Conservation (phyloP, 2,329 filamentous ascomycete genomes). For the Alternaria arbusti region DNA sequence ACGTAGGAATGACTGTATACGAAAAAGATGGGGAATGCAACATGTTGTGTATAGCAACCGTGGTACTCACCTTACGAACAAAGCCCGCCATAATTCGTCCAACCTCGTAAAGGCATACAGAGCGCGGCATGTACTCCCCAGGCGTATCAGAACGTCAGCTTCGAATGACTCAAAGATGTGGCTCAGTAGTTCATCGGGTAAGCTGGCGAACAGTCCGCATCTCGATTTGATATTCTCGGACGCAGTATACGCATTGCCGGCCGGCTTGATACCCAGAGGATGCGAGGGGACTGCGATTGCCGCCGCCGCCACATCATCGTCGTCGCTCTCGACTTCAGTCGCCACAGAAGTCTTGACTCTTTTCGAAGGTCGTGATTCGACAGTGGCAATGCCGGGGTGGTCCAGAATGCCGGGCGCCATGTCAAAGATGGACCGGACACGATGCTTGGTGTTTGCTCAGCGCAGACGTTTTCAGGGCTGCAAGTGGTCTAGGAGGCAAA, state of each 20-base stretch:
- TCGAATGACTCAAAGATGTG: conserved; percentile 79
- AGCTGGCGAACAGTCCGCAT: conserved; percentile 68
- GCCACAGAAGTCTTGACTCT: conserved; percentile 38
- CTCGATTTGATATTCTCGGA: conserved; percentile 69
- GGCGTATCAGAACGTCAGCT: conserved; percentile 62
- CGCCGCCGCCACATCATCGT: conserved; percentile 53
- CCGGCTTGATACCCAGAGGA: conserved; percentile 82
- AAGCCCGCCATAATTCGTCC: conserved; percentile 87
- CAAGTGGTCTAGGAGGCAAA: conserved; percentile 10
- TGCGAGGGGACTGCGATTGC: conserved; percentile 72
- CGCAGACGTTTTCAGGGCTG: conserved; percentile 5
- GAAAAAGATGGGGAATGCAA: conserved; percentile 5
- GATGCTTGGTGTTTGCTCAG: conserved; percentile 11
- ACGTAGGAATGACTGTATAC: conserved; percentile 2
- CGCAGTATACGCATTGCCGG: conserved; percentile 79
- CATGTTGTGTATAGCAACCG: conserved; percentile 3
- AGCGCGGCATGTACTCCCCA: conserved; percentile 83
- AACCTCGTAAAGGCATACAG: conserved; percentile 83
- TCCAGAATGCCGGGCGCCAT: conserved; percentile 47
- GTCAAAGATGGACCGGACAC: conserved; percentile 10
- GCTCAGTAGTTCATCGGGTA: conserved; percentile 83
- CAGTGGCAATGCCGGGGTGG: conserved; percentile 23
- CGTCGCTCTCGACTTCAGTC: conserved; percentile 25
- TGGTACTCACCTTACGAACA: conserved; percentile 80
- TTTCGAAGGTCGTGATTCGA: conserved; percentile 46